Conservation (phyloP, 1,139 yeast species). For the Magnusiomyces suaveolens region DNA sequence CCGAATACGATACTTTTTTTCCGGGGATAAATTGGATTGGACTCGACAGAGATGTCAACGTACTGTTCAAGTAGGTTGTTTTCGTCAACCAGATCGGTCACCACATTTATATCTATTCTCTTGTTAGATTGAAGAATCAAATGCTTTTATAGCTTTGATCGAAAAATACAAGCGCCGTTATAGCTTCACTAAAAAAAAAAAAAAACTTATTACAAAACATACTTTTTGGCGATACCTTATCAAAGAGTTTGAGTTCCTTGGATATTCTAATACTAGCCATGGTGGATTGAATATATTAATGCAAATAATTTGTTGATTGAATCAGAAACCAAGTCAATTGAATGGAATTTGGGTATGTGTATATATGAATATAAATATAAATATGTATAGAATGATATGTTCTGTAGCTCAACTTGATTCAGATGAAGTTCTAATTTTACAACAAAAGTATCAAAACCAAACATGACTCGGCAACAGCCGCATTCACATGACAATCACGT, state of each 20-base stretch:
- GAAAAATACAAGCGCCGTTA: background rate
- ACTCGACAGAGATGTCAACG: constrained; percentile 32
- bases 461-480: too few relatives aligned
- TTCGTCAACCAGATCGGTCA: constrained; percentile 18
- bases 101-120: constrained; percentile 23
- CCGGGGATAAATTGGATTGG: constrained; percentile 29
- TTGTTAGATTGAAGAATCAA: background rate
- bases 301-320: background rate
- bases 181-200: background rate
- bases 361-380: too few relatives aligned
- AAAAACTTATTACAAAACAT: background rate
- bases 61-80: constrained; percentile 28
- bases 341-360: too few relatives aligned
- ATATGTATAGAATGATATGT: too few relatives aligned
- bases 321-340: too few relatives aligned
- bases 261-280: constrained; percentile 10
- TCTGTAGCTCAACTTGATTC: too few relatives aligned
- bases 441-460: too few relatives aligned
- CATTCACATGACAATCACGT: too few relatives aligned
- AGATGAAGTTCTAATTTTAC: too few relatives aligned
- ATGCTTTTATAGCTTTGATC: background rate
- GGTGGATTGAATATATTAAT: background rate
- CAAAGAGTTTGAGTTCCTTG: constrained; percentile 7
- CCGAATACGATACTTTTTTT: constrained; percentile 33
- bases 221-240: constrained; percentile 10